These are phyloP conservation scores for Alternaria sp. DNA, from an alignment of 2,329 filamentous ascomycete genomes.

Conservation along the genomic window DNA sequence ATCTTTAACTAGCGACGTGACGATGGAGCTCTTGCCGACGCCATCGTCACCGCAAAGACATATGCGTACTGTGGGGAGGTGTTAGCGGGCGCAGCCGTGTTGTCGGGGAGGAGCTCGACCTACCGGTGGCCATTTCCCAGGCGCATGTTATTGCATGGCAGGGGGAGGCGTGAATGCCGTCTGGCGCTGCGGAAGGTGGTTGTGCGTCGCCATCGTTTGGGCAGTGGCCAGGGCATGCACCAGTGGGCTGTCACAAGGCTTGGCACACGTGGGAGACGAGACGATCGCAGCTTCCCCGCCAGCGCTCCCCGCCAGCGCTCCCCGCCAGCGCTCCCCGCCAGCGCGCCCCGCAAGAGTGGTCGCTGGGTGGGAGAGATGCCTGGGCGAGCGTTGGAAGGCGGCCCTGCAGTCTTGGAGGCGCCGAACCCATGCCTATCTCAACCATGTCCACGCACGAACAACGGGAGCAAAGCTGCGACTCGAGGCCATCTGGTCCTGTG, in stretches of 20 bases:
- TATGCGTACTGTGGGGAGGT: conserved; percentile 72
- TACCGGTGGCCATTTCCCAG: conserved; percentile 41
- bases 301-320: conserved; percentile 15
- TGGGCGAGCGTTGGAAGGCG: conserved; percentile 1
- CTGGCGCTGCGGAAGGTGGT: not conserved
- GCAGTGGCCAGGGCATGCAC: conserved; percentile 3
- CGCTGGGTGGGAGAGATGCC: conserved; percentile 9
- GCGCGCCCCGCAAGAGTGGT: conserved; percentile 15
- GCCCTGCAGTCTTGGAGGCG: conserved; percentile 1
- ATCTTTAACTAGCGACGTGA: conserved; percentile 95
- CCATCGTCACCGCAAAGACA: conserved; percentile 97
- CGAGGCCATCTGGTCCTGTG: conserved; percentile 1
- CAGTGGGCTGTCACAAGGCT: conserved; percentile 15
- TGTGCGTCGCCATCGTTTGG: not conserved
- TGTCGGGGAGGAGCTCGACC: conserved; percentile 18
- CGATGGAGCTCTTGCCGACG: conserved; percentile 64
- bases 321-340: conserved; percentile 23
- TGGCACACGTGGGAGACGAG: conserved; percentile 26
- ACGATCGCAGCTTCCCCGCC: conserved; percentile 21
- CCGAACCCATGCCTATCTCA: conserved; percentile 5
- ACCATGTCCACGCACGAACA: conserved; percentile 7
- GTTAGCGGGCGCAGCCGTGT: conserved; percentile 9
- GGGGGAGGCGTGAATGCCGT: not conserved
- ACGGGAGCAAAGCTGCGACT: conserved; percentile 1
- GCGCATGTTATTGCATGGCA: conserved; percentile 32